phyloP scores from a whole-genome alignment of 192 early-diverging fungal species.

The Linnemannia elongata region DNA sequence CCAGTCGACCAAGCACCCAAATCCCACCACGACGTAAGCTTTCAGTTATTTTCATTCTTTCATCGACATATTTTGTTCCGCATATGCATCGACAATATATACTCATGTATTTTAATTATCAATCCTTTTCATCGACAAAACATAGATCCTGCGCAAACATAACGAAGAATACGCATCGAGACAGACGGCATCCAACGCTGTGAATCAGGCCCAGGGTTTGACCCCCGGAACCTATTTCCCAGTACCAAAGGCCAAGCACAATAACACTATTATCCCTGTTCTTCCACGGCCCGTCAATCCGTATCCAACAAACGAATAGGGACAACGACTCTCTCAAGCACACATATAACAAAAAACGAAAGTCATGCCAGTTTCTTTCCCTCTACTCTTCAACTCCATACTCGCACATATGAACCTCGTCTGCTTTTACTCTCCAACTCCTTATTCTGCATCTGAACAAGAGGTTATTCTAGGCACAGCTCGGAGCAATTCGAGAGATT shows the following conservation, averaged over 20 bases:
- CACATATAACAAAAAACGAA: not conserved
- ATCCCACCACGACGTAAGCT: conserved; percentile 51
- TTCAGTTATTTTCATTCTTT: not conserved
- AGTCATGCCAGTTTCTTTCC: not conserved
- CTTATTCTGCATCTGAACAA: no score
- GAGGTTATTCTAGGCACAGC: no score
- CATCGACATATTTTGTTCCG: not conserved
- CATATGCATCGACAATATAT: not conserved
- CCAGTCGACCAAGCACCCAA: conserved; percentile 35
- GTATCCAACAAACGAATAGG: not conserved
- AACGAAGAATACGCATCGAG: conserved; percentile 40
- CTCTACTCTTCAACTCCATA: no score
- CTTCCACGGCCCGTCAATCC: conserved; percentile 34
- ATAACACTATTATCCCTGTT: conserved; percentile 32
- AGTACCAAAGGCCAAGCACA: conserved; percentile 29
- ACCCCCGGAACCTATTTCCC: conserved; percentile 35
- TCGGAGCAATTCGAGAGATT: no score
- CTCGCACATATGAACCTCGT: no score
- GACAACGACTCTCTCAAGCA: no score
- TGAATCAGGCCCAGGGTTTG: conserved; percentile 22
- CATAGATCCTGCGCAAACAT: conserved; percentile 43
- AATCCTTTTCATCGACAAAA: not conserved
- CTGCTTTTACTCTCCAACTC: no score
- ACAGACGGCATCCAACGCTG: conserved; percentile 16
- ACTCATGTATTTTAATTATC: not conserved